Conservation (phyloP, 306 rosid genomes). For the Chamaecrista fasciculata region DNA sequence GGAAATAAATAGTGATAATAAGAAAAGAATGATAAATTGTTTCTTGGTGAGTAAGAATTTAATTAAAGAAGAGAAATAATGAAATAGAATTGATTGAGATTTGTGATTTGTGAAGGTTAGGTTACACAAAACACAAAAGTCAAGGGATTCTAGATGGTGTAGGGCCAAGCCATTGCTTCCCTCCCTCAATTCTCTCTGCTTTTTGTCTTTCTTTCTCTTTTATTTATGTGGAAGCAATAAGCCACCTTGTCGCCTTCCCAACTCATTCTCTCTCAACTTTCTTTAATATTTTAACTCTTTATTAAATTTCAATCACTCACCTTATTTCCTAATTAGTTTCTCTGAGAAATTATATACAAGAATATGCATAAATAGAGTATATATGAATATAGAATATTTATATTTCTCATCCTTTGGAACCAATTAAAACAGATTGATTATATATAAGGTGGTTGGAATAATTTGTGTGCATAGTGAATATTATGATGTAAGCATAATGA, state of each 20-base stretch:
- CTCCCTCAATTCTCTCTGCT: background rate
- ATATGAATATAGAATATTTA: no score
- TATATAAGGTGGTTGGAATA: background rate
- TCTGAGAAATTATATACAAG: no score
- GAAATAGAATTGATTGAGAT: no score
- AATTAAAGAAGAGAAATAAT: background rate
- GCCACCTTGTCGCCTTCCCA: constrained; percentile 1
- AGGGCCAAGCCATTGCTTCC: constrained; percentile 18
- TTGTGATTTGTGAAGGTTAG: background rate
- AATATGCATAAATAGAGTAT: no score
- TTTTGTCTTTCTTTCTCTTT: background rate
- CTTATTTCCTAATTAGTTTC: no score
- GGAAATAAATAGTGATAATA: background rate
- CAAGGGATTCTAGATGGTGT: constrained; percentile 49
- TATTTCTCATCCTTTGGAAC: background rate
- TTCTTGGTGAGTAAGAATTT: constrained; percentile 33
- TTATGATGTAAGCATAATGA: no score
- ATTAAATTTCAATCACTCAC: background rate
- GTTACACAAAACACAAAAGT: constrained; percentile 44
- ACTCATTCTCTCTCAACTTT: background rate
- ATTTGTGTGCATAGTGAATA: constrained; percentile 4
- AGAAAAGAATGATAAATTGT: no score
- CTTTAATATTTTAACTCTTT: background rate
- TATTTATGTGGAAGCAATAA: constrained; percentile 22
- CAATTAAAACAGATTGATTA: background rate